Evolutionary conservation across 2,329 filamentous ascomycete genomes (phyloP).

Genomic region (Pestalotiopsis sp.): DNA sequence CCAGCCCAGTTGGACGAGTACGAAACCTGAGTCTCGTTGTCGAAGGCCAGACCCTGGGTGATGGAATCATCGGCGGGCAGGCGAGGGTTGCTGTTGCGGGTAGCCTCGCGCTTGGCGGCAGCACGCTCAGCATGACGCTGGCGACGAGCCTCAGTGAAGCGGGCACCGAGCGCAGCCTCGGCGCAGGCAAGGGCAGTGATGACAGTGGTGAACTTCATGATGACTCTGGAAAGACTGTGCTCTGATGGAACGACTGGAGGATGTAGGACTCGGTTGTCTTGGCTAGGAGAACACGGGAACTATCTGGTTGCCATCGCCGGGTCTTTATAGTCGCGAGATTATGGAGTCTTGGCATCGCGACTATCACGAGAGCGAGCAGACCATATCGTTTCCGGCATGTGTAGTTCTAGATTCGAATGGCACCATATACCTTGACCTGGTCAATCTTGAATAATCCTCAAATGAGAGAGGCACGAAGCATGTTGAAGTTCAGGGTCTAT

Average conservation of each 20-base stretch:
- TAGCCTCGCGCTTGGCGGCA: neutral
- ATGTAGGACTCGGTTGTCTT: neutral
- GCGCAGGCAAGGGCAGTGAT: constrained; percentile 41
- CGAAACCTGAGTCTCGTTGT: constrained; percentile 35
- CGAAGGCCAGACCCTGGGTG: constrained; percentile 20
- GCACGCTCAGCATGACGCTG: neutral
- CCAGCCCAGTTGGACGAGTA: constrained; percentile 64
- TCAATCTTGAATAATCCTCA: constrained; percentile 2
- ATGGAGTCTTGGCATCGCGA: neutral
- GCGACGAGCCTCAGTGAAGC: constrained; percentile 41
- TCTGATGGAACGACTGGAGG: neutral
- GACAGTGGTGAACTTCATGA: constrained; percentile 52
- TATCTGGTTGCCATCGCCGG: neutral
- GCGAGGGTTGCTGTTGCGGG: constrained; percentile 23
- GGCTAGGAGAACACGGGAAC: neutral
- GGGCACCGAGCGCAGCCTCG: constrained; percentile 45
- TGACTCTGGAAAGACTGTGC: neutral
- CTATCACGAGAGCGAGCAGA: neutral
- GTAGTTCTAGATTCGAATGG: neutral
- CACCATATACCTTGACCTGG: neutral
- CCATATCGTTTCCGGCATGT: neutral
- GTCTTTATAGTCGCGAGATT: neutral
- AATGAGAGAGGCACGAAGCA: neutral
- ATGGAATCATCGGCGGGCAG: constrained; percentile 17
- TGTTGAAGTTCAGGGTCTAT: neutral